Conservation (phyloP, 2,329 filamentous ascomycete genomes). For the Aspergillus aculeatinus region DNA sequence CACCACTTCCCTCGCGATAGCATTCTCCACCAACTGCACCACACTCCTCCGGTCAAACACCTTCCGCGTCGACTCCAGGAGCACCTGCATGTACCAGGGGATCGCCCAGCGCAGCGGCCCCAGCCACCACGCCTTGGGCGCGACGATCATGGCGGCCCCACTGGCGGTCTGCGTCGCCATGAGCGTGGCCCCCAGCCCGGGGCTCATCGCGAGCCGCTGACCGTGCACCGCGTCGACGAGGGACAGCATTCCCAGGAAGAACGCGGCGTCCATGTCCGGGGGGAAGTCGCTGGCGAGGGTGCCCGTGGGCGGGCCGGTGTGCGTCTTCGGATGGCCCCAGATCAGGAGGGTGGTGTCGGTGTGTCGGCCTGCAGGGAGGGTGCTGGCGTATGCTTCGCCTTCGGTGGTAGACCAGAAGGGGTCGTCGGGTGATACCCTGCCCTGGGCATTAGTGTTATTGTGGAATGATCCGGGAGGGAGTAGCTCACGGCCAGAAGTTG, state of each 20-base stretch:
- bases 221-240: slow-evolving; percentile 6
- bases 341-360: slow-evolving; percentile 4
- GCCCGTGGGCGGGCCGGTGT: not conserved
- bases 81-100: slow-evolving; percentile 1
- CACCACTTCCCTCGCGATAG: slow-evolving; percentile 3
- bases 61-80: not conserved
- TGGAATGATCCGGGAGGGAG: no score
- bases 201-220: slow-evolving; percentile 1
- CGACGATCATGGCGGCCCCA: not conserved
- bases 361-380: slow-evolving; percentile 1
- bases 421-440: slow-evolving; percentile 1
- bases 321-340: slow-evolving; percentile 6
- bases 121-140: slow-evolving; percentile 10
- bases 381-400: not conserved
- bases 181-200: not conserved
- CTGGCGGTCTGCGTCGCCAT: slow-evolving; percentile 10
- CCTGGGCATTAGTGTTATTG: not conserved
- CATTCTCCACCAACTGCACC: slow-evolving; percentile 5
- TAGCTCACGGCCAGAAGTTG: slow-evolving; percentile 8
- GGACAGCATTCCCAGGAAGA: slow-evolving; percentile 6
- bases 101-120: slow-evolving; percentile 8
- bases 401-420: slow-evolving; percentile 9
- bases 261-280: slow-evolving; percentile 10
- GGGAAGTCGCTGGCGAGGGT: slow-evolving; percentile 6
- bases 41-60: not conserved